phyloP scores from a whole-genome alignment of 352 stramenopile genomes.

The Blastocystis sp. region DNA sequence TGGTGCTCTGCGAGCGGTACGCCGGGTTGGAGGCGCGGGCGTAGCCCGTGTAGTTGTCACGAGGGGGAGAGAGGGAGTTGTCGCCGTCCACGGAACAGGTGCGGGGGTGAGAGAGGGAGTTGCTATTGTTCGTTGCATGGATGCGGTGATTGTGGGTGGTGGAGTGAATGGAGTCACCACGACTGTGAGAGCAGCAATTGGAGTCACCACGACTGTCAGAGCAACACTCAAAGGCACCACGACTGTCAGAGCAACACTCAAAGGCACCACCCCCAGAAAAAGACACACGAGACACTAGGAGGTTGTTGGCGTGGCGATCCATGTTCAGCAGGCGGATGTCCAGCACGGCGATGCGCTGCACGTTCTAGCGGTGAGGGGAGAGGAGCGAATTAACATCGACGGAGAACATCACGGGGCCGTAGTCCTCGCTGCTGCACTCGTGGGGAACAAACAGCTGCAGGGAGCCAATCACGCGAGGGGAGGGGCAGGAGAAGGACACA shows the following conservation, averaged over 20 bases:
- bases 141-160: no score
- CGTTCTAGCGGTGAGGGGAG: conserved; percentile 72
- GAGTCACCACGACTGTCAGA: no score
- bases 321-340: conserved; percentile 84
- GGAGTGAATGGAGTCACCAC: no score
- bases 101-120: no score
- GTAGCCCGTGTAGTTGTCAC: neutral
- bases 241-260: no score
- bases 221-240: no score
- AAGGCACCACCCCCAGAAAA: no score
- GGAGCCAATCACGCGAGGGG: conserved; percentile 78
- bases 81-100: no score
- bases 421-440: conserved; percentile 79
- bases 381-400: conserved; percentile 71
- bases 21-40: neutral
- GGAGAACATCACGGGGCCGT: conserved; percentile 76
- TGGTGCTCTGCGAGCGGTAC: conserved; percentile 26
- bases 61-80: no score
- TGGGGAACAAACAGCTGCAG: conserved; percentile 81
- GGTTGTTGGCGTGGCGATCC: conserved; percentile 81
- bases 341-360: conserved; percentile 84
- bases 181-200: no score
- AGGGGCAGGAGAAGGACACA: conserved; percentile 56
- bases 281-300: conserved; percentile 72
- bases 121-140: no score